Evolutionary conservation across 768 basidiomycete species (phyloP).

Genomic region (Macrocybe gigantea): DNA sequence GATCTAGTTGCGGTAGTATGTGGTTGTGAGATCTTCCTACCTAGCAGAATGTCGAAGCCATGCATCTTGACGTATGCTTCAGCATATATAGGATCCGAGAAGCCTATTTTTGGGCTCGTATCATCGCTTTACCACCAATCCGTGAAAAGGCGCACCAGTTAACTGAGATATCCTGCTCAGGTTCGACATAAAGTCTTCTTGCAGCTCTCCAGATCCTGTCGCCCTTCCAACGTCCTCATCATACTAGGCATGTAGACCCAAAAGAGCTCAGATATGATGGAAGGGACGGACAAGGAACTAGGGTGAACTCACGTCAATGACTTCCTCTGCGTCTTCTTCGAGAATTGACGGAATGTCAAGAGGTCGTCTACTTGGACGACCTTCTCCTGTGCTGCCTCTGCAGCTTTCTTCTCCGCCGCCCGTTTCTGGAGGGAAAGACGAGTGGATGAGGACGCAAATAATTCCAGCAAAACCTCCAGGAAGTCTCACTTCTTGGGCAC

Average conservation of each 20-base stretch:
- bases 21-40: slow-evolving; percentile 30
- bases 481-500: slow-evolving; percentile 75
- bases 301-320: slow-evolving; percentile 51
- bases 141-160: slow-evolving; percentile 53
- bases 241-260: slow-evolving; percentile 44
- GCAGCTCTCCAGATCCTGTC: slow-evolving; percentile 76
- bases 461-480: not conserved
- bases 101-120: slow-evolving; percentile 44
- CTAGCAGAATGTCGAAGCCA: slow-evolving; percentile 93
- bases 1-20: not conserved
- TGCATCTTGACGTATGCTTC: slow-evolving; percentile 98
- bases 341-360: slow-evolving; percentile 89
- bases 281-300: not conserved
- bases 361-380: slow-evolving; percentile 93
- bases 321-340: slow-evolving; percentile 84
- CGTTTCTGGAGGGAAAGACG: slow-evolving; percentile 53
- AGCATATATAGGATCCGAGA: slow-evolving; percentile 97
- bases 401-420: slow-evolving; percentile 84
- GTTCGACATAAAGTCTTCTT: slow-evolving; percentile 93
- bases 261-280: slow-evolving; percentile 2
- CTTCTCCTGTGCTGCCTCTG: slow-evolving; percentile 58
- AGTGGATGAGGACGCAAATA: no score
- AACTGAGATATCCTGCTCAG: slow-evolving; percentile 90
- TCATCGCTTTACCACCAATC: not conserved
- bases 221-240: slow-evolving; percentile 86